Percentiles rank a stretch among this genome's conserved stretches.
Evolutionary conservation across 2,329 filamentous ascomycete genomes (phyloP).

Genomic region (Tolypocladium ophioglossoides): DNA sequence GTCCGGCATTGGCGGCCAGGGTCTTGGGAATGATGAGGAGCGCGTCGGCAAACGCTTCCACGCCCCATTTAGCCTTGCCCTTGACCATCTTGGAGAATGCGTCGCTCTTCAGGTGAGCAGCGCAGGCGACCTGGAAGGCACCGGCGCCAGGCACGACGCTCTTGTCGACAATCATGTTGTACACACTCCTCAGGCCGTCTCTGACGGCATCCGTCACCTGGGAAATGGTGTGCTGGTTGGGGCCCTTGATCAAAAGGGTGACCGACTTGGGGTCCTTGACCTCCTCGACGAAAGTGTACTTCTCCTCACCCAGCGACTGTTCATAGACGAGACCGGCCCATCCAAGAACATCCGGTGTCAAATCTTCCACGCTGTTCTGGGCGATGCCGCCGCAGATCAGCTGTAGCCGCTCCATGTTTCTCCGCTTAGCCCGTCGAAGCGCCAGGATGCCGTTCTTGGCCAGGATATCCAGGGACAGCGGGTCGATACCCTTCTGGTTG

Average conservation of each 20-base stretch:
- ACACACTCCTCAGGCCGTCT: slow-evolving; percentile 89
- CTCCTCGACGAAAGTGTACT: slow-evolving; percentile 97
- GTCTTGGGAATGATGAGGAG: slow-evolving; percentile 96
- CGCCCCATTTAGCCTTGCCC: slow-evolving; percentile 95
- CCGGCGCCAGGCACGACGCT: slow-evolving; percentile 91
- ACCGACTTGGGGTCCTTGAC: slow-evolving; percentile 98
- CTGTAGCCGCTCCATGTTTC: slow-evolving; percentile 98
- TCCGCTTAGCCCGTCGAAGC: slow-evolving; percentile 85
- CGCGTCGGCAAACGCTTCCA: slow-evolving; percentile 89
- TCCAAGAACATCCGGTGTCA: slow-evolving; percentile 77
- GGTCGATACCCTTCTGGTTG: slow-evolving; percentile 99
- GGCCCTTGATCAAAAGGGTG: slow-evolving; percentile 94
- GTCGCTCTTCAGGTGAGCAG: slow-evolving; percentile 77
- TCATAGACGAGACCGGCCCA: slow-evolving; percentile 97
- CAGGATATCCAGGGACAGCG: slow-evolving; percentile 85
- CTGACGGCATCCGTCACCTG: slow-evolving; percentile 95
- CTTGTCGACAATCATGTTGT: slow-evolving; percentile 99
- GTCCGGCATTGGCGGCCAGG: slow-evolving; percentile 86
- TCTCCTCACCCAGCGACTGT: slow-evolving; percentile 95
- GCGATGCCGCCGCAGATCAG: slow-evolving; percentile 83
- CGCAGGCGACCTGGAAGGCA: slow-evolving; percentile 91
- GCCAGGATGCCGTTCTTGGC: slow-evolving; percentile 98
- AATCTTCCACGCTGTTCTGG: slow-evolving; percentile 93
- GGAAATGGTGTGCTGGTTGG: slow-evolving; percentile 90
- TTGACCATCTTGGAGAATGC: slow-evolving; percentile 83